Conservation (phyloP, 2,329 filamentous ascomycete species). For the Phaeosphaeriaceae sp. region DNA sequence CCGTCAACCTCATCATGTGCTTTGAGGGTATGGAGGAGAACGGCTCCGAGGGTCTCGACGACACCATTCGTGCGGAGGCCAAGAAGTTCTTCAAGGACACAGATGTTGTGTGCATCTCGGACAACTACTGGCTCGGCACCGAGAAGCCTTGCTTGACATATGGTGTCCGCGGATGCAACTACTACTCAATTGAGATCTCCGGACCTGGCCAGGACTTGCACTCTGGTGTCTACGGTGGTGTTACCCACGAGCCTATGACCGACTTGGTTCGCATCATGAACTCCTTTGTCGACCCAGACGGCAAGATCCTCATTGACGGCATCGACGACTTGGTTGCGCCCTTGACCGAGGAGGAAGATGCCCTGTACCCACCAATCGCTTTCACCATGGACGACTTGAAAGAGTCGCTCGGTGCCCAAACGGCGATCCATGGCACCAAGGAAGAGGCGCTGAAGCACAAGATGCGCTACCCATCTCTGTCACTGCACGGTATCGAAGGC, state of each 20-base stretch:
- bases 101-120: slow-evolving; percentile 96
- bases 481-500: slow-evolving; percentile 92
- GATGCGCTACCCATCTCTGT: slow-evolving; percentile 94
- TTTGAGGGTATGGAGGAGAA: slow-evolving; percentile 99
- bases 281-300: slow-evolving; percentile 84
- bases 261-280: slow-evolving; percentile 85
- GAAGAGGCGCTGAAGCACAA: slow-evolving; percentile 93
- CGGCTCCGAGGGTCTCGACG: slow-evolving; percentile 93
- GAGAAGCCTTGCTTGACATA: slow-evolving; percentile 99
- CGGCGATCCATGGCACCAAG: slow-evolving; percentile 86
- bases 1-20: slow-evolving; percentile 98
- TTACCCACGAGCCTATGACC: slow-evolving; percentile 98
- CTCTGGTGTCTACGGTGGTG: slow-evolving; percentile 95
- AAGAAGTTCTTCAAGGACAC: slow-evolving; percentile 95
- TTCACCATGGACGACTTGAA: slow-evolving; percentile 97
- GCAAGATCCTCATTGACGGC: slow-evolving; percentile 93
- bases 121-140: slow-evolving; percentile 99
- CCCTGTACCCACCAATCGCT: slow-evolving; percentile 85
- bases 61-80: slow-evolving; percentile 89
- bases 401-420: slow-evolving; percentile 88
- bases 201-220: slow-evolving; percentile 94
- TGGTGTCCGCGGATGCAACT: slow-evolving; percentile 95
- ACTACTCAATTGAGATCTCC: slow-evolving; percentile 90
- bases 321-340: slow-evolving; percentile 92
- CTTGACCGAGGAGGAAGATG: slow-evolving; percentile 83